Evolutionary conservation across 805 yeast genomes (phyloP).

Genomic region (Ogataea chonburiensis): DNA sequence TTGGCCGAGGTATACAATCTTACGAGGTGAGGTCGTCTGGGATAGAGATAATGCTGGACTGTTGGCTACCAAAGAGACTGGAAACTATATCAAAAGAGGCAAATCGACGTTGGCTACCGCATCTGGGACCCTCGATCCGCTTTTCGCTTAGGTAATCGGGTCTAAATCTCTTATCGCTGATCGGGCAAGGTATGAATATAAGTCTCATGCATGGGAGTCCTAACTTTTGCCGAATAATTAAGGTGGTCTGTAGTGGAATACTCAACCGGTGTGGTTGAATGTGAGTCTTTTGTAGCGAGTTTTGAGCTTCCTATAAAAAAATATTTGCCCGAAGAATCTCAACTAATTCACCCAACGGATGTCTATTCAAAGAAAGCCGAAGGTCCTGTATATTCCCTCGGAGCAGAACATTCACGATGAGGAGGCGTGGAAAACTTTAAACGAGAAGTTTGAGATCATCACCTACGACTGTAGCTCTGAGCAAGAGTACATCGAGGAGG

Average conservation of each 20-base stretch:
- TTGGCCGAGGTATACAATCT: conserved; percentile 47
- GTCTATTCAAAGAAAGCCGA: conserved; percentile 23
- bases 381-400: conserved; percentile 39
- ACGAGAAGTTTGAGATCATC: conserved; percentile 37
- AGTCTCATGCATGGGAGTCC: no score
- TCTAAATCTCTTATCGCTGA: no score
- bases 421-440: conserved; percentile 36
- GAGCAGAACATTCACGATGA: conserved; percentile 38
- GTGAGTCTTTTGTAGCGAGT: no score
- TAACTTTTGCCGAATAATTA: no score
- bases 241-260: no score
- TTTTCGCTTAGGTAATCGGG: conserved; percentile 10
- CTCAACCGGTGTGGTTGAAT: no score
- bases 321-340: conserved; percentile 2
- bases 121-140: conserved; percentile 23
- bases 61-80: conserved; percentile 21
- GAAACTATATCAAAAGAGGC: conserved; percentile 32
- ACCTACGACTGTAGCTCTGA: conserved; percentile 34
- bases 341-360: no score
- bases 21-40: conserved; percentile 39
- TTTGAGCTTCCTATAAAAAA: no score
- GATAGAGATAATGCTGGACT: conserved; percentile 29
- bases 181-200: no score
- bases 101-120: conserved; percentile 25
- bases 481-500: conserved; percentile 37